A percentile compares a stretch with the other conserved stretches of the same genome.
These are phyloP conservation scores for Xylaria sp. DNA, from an alignment of 2,329 filamentous ascomycete genomes.

Conservation along the genomic window DNA sequence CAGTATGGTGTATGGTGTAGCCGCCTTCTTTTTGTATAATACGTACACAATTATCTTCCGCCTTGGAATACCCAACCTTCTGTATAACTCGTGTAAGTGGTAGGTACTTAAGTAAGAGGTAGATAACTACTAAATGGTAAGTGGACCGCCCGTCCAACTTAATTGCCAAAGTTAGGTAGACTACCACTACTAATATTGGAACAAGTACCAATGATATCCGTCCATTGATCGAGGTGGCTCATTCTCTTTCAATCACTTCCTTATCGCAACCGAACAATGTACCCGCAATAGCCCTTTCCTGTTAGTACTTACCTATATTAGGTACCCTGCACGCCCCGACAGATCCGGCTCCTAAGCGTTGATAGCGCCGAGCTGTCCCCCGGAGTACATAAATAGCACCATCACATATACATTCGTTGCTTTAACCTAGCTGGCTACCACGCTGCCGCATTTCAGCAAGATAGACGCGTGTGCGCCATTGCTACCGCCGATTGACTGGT, in stretches of 20 bases:
- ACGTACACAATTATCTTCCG: too few relatives aligned
- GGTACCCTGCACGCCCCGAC: slow-evolving; percentile 16
- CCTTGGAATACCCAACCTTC: too few relatives aligned
- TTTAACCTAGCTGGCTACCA: slow-evolving; percentile 33
- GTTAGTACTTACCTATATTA: not conserved
- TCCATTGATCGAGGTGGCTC: not conserved
- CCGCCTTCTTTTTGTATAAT: too few relatives aligned
- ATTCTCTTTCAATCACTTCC: not conserved
- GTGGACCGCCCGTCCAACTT: not conserved
- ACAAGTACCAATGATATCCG: not conserved
- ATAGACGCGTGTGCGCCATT: slow-evolving; percentile 17
- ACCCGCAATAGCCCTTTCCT: not conserved
- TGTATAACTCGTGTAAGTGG: not conserved
- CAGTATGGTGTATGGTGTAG: too few relatives aligned
- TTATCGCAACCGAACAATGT: slow-evolving; percentile 2
- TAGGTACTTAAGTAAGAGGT: too few relatives aligned
- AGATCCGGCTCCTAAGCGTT: slow-evolving; percentile 25
- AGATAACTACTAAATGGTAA: not conserved
- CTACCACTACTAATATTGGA: not conserved
- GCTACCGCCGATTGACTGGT: slow-evolving; percentile 21
- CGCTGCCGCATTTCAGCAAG: slow-evolving; percentile 21
- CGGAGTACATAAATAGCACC: not conserved
- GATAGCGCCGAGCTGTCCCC: slow-evolving; percentile 10
- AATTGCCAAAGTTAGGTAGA: not conserved
- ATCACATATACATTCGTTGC: slow-evolving; percentile 5